Conservation (phyloP, 352 stramenopile genomes). For the Pythium periplocum region DNA sequence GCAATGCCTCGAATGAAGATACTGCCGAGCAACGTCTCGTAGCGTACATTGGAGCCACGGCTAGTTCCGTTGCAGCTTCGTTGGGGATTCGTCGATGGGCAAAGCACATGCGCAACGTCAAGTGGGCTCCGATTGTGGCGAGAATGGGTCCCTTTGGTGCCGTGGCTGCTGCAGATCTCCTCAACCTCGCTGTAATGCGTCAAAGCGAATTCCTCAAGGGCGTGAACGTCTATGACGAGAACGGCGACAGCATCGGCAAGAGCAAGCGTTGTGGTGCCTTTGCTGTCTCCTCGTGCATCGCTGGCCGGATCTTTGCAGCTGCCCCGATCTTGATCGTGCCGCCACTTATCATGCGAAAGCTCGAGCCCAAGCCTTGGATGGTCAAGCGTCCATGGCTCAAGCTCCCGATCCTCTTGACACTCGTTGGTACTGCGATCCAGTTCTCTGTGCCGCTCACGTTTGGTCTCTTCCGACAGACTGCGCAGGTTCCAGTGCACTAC, state of each 20-base stretch:
- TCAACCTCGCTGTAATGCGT: constrained; percentile 84
- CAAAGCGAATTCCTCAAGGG: constrained; percentile 80
- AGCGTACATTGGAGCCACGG: constrained; percentile 70
- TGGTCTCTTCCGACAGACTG: constrained; percentile 78
- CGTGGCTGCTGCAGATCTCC: constrained; percentile 74
- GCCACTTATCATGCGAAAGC: constrained; percentile 46
- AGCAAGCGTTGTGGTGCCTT: constrained; percentile 67
- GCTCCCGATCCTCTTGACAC: constrained; percentile 55
- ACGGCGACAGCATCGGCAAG: constrained; percentile 71
- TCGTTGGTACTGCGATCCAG: constrained; percentile 76
- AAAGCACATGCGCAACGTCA: constrained; percentile 33
- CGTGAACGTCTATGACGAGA: constrained; percentile 79
- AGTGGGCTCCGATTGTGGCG: constrained; percentile 45
- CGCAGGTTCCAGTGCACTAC: constrained; percentile 52
- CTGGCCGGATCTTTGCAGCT: constrained; percentile 72
- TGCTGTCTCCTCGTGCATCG: constrained; percentile 69
- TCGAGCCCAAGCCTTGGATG: constrained; percentile 44
- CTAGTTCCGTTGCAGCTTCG: constrained; percentile 68
- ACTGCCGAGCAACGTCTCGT: constrained; percentile 56
- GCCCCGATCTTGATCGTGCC: constrained; percentile 77
- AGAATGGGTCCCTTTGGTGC: constrained; percentile 74
- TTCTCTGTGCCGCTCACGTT: constrained; percentile 85
- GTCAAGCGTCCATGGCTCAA: constrained; percentile 46
- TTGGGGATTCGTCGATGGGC: constrained; percentile 61
- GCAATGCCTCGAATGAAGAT: constrained; percentile 82